Evolutionary conservation across 169 alveolate species (phyloP), one percentile per base, ranked within the genome.

Genomic region (Eimeria sp.): DNA sequence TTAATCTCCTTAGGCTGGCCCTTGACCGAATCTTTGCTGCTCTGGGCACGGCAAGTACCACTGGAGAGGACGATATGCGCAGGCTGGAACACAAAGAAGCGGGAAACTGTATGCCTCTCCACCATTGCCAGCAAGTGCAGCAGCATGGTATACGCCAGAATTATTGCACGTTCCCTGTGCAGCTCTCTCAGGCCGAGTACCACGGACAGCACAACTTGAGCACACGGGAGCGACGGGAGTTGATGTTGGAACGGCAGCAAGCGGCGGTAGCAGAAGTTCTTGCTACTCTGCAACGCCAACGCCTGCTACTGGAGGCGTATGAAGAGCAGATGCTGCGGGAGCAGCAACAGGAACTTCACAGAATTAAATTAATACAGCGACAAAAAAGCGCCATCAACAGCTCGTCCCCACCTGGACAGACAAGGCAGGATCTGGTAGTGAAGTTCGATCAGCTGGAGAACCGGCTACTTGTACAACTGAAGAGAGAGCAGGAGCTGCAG

Each of bases 21-120:
- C 92, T 84, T 54, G 76, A 84, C 75, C 27, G 76, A 22, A 84
- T 84, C 92, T 84, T 84, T 84, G 92, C 92, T 84, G 51, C 92
- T 14, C 92, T 84, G 14, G 30, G 45, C 78, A 58, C 4, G 78
- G 57, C 92, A n/a, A 54, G n/a, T 49, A 9, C 34, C 43, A 51
- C 18, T n/a, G 40, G 54, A 58, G 61, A 43, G n/a, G 76, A 20
- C 7, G 61, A 57, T 13, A 1, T 73, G 57, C 2, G n/a, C 11
- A 73, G 54, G 25, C 34, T 34, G 34, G 58, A 73, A n/a, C 18
- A 18, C 13, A 10, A 73, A 14, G 18, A 34, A 34, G n/a, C n/a
- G 43, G 58, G 54, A 25, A 54, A 73, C n/a, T 4, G 43, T 18
- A 49, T 80, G 89, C 45, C 45, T 47, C 25, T 20, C 4, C 18